A percentile compares a stretch with the other conserved stretches of the same genome.
phyloP scores from a whole-genome alignment of 306 rosid genomes.

The Glycyrrhiza uralensis region DNA sequence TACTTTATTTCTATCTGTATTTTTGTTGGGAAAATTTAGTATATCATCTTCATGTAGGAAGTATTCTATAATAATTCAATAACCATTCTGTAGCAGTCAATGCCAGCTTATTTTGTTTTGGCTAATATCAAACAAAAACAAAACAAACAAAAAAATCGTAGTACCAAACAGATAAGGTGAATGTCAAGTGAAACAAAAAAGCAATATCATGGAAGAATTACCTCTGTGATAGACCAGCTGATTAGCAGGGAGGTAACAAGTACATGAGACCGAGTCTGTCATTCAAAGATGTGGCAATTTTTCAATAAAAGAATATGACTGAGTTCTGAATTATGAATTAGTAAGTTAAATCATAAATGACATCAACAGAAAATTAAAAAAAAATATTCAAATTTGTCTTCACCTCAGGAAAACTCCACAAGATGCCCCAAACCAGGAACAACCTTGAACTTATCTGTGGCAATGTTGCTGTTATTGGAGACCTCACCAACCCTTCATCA shows the following conservation, averaged over 20 bases:
- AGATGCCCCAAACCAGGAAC: constrained; percentile 74
- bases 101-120: not conserved
- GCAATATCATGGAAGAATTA: constrained; percentile 37
- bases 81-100: not conserved
- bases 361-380: not conserved
- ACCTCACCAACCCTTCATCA: constrained; percentile 69
- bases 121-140: not conserved
- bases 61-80: not conserved
- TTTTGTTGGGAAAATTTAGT: not conserved
- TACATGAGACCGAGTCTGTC: constrained; percentile 54
- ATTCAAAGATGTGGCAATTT: constrained; percentile 12
- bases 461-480: constrained; percentile 79
- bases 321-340: not conserved
- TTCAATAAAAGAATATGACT: not conserved
- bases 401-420: constrained; percentile 78
- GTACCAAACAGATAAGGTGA: not conserved
- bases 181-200: not conserved
- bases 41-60: not conserved
- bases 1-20: not conserved
- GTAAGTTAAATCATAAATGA: no score
- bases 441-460: constrained; percentile 81
- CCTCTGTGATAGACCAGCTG: constrained; percentile 91
- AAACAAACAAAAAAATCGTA: constrained; percentile 7
- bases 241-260: constrained; percentile 66
- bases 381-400: not conserved